Percentiles rank a stretch among this genome's conserved stretches.
phyloP scores from a whole-genome alignment of 257 asterid genomes.

The Schizonepeta tenuifolia region DNA sequence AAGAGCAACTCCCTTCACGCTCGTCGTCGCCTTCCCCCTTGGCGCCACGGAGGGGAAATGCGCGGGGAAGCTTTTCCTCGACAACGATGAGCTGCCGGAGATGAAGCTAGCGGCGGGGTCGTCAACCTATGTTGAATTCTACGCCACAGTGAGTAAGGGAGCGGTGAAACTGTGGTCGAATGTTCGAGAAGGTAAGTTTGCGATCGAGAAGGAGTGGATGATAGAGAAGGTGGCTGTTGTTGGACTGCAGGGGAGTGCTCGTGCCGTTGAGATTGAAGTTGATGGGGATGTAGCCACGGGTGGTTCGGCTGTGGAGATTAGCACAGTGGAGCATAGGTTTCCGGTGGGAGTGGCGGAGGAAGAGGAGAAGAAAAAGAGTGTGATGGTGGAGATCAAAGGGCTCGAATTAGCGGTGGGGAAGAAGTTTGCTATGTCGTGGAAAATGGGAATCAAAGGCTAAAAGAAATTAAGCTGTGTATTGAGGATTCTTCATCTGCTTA shows the following conservation, averaged over 20 bases:
- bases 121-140: slow-evolving; percentile 68
- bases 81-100: slow-evolving; percentile 84
- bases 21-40: slow-evolving; percentile 69
- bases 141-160: slow-evolving; percentile 54
- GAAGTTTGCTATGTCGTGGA: slow-evolving; percentile 79
- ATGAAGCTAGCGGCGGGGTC: slow-evolving; percentile 72
- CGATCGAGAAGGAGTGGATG: slow-evolving; percentile 70
- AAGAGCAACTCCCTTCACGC: slow-evolving; percentile 75
- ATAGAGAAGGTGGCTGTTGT: slow-evolving; percentile 74
- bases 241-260: slow-evolving; percentile 57
- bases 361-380: slow-evolving; percentile 49
- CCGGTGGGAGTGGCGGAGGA: slow-evolving; percentile 39
- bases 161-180: slow-evolving; percentile 76
- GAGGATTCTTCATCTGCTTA: not conserved
- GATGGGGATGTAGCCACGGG: slow-evolving; percentile 50
- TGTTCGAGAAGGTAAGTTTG: slow-evolving; percentile 70
- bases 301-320: slow-evolving; percentile 48
- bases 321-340: slow-evolving; percentile 40
- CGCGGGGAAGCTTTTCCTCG: slow-evolving; percentile 73
- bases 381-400: slow-evolving; percentile 82
- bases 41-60: slow-evolving; percentile 60
- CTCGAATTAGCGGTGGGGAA: slow-evolving; percentile 76
- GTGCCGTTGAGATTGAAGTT: slow-evolving; percentile 48
- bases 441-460: slow-evolving; percentile 59
- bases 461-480: not conserved